phyloP scores from a whole-genome alignment of 2,329 filamentous ascomycete species.

The Aspergillaceae sp. region DNA sequence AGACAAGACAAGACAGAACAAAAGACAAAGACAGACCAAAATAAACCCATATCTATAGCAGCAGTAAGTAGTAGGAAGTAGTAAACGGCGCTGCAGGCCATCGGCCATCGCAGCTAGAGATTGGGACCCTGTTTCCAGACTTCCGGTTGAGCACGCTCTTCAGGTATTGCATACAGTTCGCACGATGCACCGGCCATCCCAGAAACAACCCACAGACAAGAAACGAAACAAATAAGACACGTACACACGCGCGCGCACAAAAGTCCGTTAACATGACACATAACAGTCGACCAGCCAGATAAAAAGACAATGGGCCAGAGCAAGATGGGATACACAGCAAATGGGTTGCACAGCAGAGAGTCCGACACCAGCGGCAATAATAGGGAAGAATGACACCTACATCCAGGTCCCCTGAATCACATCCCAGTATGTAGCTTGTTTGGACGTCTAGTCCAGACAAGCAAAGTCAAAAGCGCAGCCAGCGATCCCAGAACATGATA shows the following conservation, averaged over 20 bases:
- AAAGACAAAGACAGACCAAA: not conserved
- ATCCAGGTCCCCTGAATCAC: not conserved
- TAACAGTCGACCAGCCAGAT: constrained; percentile 1
- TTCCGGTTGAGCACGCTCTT: too few species aligned
- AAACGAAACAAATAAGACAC: constrained; percentile 5
- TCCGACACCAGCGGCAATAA: constrained; percentile 5
- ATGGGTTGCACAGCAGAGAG: not conserved
- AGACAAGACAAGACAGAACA: not conserved
- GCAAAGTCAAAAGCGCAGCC: not conserved
- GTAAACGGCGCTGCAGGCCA: too few species aligned
- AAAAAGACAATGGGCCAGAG: constrained; percentile 4
- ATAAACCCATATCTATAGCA: not conserved
- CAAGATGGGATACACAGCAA: not conserved
- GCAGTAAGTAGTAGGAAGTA: too few species aligned
- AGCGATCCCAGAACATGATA: not conserved
- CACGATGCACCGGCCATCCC: constrained; percentile 1
- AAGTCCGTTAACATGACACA: constrained; percentile 11
- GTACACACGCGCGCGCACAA: constrained; percentile 1
- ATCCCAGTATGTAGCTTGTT: not conserved
- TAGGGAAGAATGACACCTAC: constrained; percentile 1
- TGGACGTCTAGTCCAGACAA: not conserved
- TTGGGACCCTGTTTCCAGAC: too few species aligned
- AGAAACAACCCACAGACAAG: not conserved
- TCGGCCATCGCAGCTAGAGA: too few species aligned
- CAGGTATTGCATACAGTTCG: not conserved